Base-by-base conservation (phyloP, 345 rosid species). In the Isatis tinctoria region DNA sequence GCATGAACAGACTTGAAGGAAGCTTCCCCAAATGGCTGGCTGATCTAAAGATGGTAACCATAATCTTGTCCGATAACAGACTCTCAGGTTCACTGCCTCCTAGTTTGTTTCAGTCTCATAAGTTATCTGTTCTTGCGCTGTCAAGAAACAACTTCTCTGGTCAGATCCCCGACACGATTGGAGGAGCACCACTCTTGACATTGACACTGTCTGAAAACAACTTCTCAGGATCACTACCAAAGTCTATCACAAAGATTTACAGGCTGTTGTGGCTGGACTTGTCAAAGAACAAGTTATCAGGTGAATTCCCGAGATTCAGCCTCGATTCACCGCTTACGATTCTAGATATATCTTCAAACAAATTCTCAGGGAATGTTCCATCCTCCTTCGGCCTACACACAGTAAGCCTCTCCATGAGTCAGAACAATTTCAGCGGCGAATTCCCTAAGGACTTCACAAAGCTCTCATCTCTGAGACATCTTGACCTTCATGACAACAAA, bases 91-190 rank as follows among this genome's bases (percentile, higher is more conserved):
- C 84, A 36, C 59, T 79, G 77, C 83, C 86, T 18, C 67, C 80
- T 6, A 69, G 64, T 54, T 69, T 85, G 64, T 81, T 85, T 68
- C 69, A 79, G 48, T 45, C 74, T 62, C 17, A 1, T 1, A 70
- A 16, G 40, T 62, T 78, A 37, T 69, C 62, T 0, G 12, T 53
- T 37, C 81, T 85, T 62, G 58, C 66, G 8, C 69, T 85, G 9
- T 81, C 86, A 16, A 73, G 82, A 65, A 85, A 83, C 70, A 69
- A 79, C 26, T 78, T 85, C 14, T 79, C 79, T 5, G 85, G 86
- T 64, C 73, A 61, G 39, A 67, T 85, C 58, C 86, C 81, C 8
- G 69, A 72, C 6, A 83, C 74, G 8, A 28, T 81, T 14, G 84
- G 85, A 48, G 72, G 80, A 32, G 27, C 78, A 54, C 8, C 33